Evolutionary conservation across 306 rosid species (phyloP).

Genomic region (Hippophae tibetana): DNA sequence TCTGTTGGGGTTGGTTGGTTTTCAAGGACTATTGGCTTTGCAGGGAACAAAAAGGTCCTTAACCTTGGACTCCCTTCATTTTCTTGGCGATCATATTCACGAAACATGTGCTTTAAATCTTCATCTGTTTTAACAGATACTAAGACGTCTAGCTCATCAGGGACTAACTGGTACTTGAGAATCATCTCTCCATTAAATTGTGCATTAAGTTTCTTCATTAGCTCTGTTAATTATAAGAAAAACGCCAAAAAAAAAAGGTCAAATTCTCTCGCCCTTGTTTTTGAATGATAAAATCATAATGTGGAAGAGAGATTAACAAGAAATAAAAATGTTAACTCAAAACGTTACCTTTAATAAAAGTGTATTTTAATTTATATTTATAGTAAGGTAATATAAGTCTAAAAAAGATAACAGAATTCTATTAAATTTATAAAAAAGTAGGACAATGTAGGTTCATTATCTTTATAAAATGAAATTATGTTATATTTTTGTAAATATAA

Average conservation of each 20-base stretch:
- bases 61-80: slow-evolving; percentile 36
- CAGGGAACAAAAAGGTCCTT: slow-evolving; percentile 52
- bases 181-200: slow-evolving; percentile 46
- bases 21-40: slow-evolving; percentile 30
- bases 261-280: no score
- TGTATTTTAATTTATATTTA: no score
- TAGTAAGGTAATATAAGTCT: no score
- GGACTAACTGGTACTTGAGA: slow-evolving; percentile 55
- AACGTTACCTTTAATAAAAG: no score
- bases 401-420: no score
- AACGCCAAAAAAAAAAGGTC: not conserved
- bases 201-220: slow-evolving; percentile 46
- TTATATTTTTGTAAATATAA: no score
- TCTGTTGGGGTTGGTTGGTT: slow-evolving; percentile 23
- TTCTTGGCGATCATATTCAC: slow-evolving; percentile 49
- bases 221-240: slow-evolving; percentile 22
- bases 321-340: no score
- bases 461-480: no score
- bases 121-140: slow-evolving; percentile 54
- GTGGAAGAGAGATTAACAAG: no score
- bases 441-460: no score
- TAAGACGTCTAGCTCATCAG: slow-evolving; percentile 59
- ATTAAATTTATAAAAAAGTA: no score
- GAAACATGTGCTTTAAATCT: slow-evolving; percentile 69
- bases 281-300: no score